Percentiles rank a stretch among this genome's conserved stretches.
These are phyloP conservation scores for Heterobasidion irregulare DNA, from an alignment of 1,284 basidiomycete genomes.

Conservation along the genomic window DNA sequence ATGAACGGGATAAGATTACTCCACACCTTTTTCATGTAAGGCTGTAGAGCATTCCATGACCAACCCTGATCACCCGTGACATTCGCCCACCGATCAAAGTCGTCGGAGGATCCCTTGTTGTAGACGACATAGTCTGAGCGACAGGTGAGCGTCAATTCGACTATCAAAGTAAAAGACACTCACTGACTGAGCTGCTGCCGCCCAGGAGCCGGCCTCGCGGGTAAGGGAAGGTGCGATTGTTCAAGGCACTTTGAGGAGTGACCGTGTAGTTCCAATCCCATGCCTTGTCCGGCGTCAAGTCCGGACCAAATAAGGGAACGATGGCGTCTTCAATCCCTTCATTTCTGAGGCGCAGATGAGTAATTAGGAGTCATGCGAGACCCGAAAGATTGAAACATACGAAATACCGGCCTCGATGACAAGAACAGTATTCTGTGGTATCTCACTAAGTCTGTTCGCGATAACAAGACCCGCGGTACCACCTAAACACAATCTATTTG, in stretches of 20 bases:
- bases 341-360: not conserved
- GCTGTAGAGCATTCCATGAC: conserved; percentile 19
- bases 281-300: not conserved
- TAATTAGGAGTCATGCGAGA: not conserved
- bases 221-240: conserved; percentile 18
- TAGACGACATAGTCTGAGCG: conserved; percentile 21
- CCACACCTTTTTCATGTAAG: conserved; percentile 20
- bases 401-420: conserved; percentile 6
- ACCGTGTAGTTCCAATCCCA: conserved; percentile 24
- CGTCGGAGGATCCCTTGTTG: conserved; percentile 20
- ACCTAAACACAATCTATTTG: not conserved
- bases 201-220: conserved; percentile 27
- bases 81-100: conserved; percentile 19
- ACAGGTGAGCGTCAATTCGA: conserved; percentile 41
- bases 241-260: conserved; percentile 20
- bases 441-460: conserved; percentile 3
- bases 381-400: not conserved
- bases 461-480: conserved; percentile 7
- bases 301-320: not conserved
- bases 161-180: conserved; percentile 27
- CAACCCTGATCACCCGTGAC: conserved; percentile 21
- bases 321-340: not conserved
- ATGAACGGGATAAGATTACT: not conserved
- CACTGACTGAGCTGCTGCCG: conserved; percentile 25
- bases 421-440: conserved; percentile 1